A percentile compares a stretch with the other conserved stretches of the same genome.
Evolutionary conservation across 208 protist species (phyloP).

Genomic region (Naegleria gruberi): DNA sequence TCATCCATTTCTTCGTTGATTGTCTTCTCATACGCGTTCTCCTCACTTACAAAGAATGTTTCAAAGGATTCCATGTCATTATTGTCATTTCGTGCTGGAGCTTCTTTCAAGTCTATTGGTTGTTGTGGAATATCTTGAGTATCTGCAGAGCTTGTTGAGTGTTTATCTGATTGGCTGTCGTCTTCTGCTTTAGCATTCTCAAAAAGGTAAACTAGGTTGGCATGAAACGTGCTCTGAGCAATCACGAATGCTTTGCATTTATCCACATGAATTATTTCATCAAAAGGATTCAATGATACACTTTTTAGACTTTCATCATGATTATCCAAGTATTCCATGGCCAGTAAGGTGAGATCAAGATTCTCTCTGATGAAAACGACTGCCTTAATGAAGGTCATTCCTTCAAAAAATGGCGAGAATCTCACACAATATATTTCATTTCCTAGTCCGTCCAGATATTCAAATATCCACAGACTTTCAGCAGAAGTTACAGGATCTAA

Average conservation of each 20-base stretch:
- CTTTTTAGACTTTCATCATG: background rate
- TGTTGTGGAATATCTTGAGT: background rate
- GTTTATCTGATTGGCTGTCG: background rate
- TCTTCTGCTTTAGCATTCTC: background rate
- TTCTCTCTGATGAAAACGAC: background rate
- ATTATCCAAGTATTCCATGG: background rate
- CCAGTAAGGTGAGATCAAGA: background rate
- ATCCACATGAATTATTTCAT: background rate
- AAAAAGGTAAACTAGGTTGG: background rate
- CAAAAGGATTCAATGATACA: background rate
- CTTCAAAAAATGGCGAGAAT: background rate
- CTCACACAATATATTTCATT: background rate
- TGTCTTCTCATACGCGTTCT: background rate
- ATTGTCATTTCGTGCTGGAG: background rate
- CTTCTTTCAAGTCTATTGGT: background rate
- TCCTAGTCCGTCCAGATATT: background rate
- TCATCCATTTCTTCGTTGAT: background rate
- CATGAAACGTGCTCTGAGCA: background rate
- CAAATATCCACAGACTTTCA: background rate
- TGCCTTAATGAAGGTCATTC: background rate
- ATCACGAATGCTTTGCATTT: background rate
- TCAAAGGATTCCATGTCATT: background rate
- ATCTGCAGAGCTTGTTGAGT: background rate
- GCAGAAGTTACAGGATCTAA: too few species aligned
- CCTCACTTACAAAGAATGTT: background rate